Base-by-base conservation (phyloP, 768 basidiomycete genomes). In the Tricholomella constricta region DNA sequence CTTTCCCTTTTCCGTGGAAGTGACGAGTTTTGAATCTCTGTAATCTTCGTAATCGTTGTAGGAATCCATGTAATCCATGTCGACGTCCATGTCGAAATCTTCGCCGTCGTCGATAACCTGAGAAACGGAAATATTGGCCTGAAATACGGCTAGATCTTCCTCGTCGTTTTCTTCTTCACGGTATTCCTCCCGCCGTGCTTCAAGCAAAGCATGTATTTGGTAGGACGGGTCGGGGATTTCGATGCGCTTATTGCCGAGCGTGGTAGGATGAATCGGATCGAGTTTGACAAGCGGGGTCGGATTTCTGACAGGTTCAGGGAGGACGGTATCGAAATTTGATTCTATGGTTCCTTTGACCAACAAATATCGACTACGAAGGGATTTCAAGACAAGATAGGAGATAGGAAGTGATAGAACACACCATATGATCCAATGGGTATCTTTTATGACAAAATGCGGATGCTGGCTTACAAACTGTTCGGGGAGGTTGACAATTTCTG, bases 381-480 rank as follows among this genome's bases (percentile, higher is more conserved):
- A 11, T 27, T 32, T 42, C 11, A n/a, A 15, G 15, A 17, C 11
- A 12, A 12, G 29, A 29, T 17, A 15, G n/a, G 48, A n/a, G 2
- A 36, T n/a, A 12, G 23, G 15, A 34, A 32, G 26, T 34, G n/a
- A 25, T 32, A 38, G 20, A 22, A 62, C 80, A 38, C 58, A 83
- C 85, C 85, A 86, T 63, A 86, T 75, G 47, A 88, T 85, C 86
- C 87, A 89, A 36, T 83, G 76, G 1, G 85, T 84, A 49, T 87
- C 71, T 17, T 78, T 66, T 34, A 88, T 77, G 3, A 88, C 86
- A 52, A 82, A 81, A 62, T 80, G 79, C 0, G 80, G 78, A 36
- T 72, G 71, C 0, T 59, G 58, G 58, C 72, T 79, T n/a, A 83
- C 79, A 53, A 85, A 90, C 46, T 80, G 61, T 0, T 54, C 15